A percentile compares a stretch with the other conserved stretches of the same genome.
Evolutionary conservation across 805 yeast genomes (phyloP).

Genomic region (Phaffomyces antillensis): DNA sequence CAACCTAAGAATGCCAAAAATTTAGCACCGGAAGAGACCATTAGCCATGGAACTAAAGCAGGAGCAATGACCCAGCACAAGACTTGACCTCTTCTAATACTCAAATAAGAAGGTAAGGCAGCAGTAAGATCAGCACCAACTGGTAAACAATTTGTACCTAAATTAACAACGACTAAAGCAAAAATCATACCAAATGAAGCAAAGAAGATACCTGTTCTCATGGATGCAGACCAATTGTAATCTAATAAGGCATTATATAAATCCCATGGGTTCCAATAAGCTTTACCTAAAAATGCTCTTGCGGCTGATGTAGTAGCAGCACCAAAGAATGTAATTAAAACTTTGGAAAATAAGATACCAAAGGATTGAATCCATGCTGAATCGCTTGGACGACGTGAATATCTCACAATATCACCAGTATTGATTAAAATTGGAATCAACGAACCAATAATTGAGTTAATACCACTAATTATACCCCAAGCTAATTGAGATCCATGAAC

Average conservation of each 20-base stretch:
- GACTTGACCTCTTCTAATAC: constrained; percentile 2
- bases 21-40: constrained; percentile 1
- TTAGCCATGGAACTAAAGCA: constrained; percentile 1
- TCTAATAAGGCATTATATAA: constrained; percentile 1
- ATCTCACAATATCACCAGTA: constrained; percentile 3
- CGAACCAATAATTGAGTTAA: constrained; percentile 2
- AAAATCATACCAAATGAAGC: constrained; percentile 2
- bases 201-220: constrained; percentile 3
- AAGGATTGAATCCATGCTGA: constrained; percentile 2
- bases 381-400: constrained; percentile 3
- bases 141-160: constrained; percentile 4
- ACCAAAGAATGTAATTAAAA: constrained; percentile 2
- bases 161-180: constrained; percentile 1
- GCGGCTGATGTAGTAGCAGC: constrained; percentile 3
- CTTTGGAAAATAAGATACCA: constrained; percentile 1
- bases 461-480: constrained; percentile 2
- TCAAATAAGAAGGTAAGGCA: not conserved
- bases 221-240: not conserved
- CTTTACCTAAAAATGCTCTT: not conserved
- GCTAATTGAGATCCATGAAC: constrained; percentile 2
- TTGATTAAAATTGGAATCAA: constrained; percentile 2
- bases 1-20: constrained; percentile 1
- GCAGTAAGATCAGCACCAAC: constrained; percentile 4
- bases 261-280: constrained; percentile 4
- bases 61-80: constrained; percentile 1